Base-by-base conservation (phyloP, 1,284 basidiomycete species). In the Rhodotorula sp. region DNA sequence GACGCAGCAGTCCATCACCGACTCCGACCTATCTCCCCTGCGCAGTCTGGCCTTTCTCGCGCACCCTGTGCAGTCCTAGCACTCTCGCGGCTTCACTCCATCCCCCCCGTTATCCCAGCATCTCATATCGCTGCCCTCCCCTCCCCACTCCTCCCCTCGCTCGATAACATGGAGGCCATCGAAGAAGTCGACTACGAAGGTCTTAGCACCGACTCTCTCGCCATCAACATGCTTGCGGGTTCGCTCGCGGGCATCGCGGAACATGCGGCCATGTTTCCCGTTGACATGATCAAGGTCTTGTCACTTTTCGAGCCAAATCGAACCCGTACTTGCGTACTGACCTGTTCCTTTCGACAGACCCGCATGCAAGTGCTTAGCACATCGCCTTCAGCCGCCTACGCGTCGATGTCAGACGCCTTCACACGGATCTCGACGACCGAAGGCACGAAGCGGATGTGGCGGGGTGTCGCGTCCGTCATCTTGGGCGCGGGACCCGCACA, bases 201-300 rank as follows among this genome's bases (percentile, higher is more conserved):
- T 6, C 61, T 75, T 34, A 67, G 68, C 51, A 46, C 64, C 50
- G 76, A 77, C 63, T 67, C 72, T 62, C 64, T 81, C 74, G 82
- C 81, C 30, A 90, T 96, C 74, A 96, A 94, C 82, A 99, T 99
- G 96, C 83, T 93, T 78, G 96, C 96, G 34, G 96, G 96, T 67
- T 94, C 94, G 58, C 83, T 99, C 80, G 95, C 96, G 76, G 96
- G 96, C 71, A 99, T 99, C 77, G 94, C 93, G 65, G 96, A 99
- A 81, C 96, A 99, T 82, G 92, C 94, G 34, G 92, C 96, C 79
- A 99, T 99, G 90, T 99, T 92, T 80, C 96, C 96, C 6, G 85
- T 99, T 73, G 96, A 99, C 82, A 94, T 92, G 77, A 96, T 99
- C 81, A 98, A 99, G 85, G 95, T 92, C 69, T 15, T 24, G 0